These are phyloP conservation scores for Cyclotella baltica DNA, from an alignment of 108 stramenopile species.

Conservation along the genomic window DNA sequence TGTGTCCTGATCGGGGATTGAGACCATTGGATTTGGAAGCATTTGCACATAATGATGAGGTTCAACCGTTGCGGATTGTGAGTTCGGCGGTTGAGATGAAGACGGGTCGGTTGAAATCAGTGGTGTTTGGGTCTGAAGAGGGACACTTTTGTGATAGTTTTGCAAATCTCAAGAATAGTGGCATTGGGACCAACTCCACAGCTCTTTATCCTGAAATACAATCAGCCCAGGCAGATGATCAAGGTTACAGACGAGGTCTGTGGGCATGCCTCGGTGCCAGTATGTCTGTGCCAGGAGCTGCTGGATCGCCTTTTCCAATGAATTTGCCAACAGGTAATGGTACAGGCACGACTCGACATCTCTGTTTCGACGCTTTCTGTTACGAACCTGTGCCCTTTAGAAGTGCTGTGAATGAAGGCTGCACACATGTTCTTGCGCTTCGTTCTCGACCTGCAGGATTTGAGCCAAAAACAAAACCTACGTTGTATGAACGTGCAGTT, in stretches of 20 bases:
- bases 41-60: conserved; percentile 66
- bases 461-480: conserved; percentile 66
- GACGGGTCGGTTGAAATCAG: conserved; percentile 57
- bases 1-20: conserved; percentile 71
- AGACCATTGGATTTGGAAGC: conserved; percentile 79
- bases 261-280: conserved; percentile 81
- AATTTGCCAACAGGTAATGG: conserved; percentile 39
- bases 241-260: conserved; percentile 63
- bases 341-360: conserved; percentile 15
- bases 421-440: conserved; percentile 79
- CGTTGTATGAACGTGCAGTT: conserved; percentile 74
- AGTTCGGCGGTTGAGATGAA: conserved; percentile 63
- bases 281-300: conserved; percentile 90
- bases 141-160: conserved; percentile 60
- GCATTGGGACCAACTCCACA: conserved; percentile 8
- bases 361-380: conserved; percentile 83
- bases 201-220: conserved; percentile 36
- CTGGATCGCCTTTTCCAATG: conserved; percentile 70
- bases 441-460: conserved; percentile 68
- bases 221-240: conserved; percentile 41
- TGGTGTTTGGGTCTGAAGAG: conserved; percentile 69
- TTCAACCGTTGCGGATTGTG: conserved; percentile 71
- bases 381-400: conserved; percentile 85
- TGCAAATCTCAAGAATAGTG: conserved; percentile 16
- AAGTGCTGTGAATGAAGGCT: conserved; percentile 81